Evolutionary conservation across 805 yeast species (phyloP), one percentile per base, ranked within the genome.

Genomic region (Brettanomyces nanus): DNA sequence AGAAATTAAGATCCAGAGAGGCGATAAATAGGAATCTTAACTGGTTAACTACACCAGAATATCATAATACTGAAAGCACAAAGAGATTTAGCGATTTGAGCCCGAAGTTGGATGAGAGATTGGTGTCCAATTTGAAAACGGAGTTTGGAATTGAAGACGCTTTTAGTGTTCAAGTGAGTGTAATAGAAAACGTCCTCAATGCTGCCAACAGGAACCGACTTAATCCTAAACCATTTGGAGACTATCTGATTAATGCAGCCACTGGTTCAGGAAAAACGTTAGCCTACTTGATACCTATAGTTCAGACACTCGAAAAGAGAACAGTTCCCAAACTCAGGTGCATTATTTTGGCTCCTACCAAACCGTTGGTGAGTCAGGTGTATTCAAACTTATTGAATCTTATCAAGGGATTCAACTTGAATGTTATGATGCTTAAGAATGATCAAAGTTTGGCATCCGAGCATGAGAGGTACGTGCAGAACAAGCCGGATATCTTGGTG

Each of bases 191-290:
- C 21, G 50, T 71, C 29, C 56, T 78, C 25, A 54, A 56, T 47
- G 77, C 69, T 48, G 45, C 49, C 3, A 56, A 69, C 46, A 54
- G 57, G 9, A 63, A 56, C 41, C 60, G 50, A 38, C 42, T 65
- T 19, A 59, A 65, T 30, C 80, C 85, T 1, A 75, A 68, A 38
- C 65, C 73, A 30, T 65, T 66, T 40, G 90, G 90, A 19, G 95
- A 92, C 59, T 58, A 87, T 15, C 64, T 90, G 32, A 95, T 90
- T 5, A 89, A 90, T 59, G 95, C 98, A 2, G 75, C 94, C 9
- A 90, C 98, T 0, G 98, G 98, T 31, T 83, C 95, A 0, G 98
- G 98, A 51, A 90, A 90, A 55, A 90, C 98, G 0, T 64, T 92
- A 38, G 94, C 96, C 2, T 90, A 90, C 52, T 69, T 77, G 36